A percentile compares a stretch with the other conserved stretches of the same genome.
Conservation (phyloP, 2,329 filamentous ascomycete genomes). For the Neonectria neomacrospora region DNA sequence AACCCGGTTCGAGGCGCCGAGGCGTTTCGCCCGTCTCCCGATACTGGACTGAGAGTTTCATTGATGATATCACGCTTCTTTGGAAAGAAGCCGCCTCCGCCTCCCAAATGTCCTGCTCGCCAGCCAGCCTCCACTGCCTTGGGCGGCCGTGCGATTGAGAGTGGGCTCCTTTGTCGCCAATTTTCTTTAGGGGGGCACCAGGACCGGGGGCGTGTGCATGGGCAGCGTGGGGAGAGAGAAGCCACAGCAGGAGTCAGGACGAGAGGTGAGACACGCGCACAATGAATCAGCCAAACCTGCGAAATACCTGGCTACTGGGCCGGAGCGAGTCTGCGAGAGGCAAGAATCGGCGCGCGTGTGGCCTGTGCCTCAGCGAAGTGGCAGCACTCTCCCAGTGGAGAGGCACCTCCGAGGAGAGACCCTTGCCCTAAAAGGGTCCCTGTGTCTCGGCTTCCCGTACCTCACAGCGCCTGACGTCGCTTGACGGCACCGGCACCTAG, state of each 20-base stretch:
- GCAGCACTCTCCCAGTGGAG: constrained; percentile 16
- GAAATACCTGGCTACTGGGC: constrained; percentile 2
- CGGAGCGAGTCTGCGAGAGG: constrained; percentile 22
- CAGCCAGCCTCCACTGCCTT: background rate
- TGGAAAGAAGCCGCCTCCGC: too few species aligned
- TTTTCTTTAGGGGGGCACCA: background rate
- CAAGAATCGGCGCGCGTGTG: constrained; percentile 23
- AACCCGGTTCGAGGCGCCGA: background rate
- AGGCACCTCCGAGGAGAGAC: background rate
- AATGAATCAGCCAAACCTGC: constrained; percentile 13
- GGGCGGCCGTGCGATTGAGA: too few species aligned
- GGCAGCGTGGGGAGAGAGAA: background rate
- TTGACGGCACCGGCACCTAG: constrained; percentile 21
- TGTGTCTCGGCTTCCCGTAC: constrained; percentile 4
- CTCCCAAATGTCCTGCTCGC: background rate
- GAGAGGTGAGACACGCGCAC: constrained; percentile 13
- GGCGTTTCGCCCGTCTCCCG: background rate
- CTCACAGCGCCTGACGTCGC: constrained; percentile 15
- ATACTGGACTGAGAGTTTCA: constrained; percentile 1
- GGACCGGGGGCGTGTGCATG: background rate
- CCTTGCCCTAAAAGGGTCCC: background rate
- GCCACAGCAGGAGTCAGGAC: constrained; percentile 2
- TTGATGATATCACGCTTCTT: background rate
- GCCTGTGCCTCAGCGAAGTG: constrained; percentile 20
- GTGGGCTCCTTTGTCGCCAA: background rate